Base-by-base conservation (phyloP, 768 basidiomycete species). In the Psilocybe tampanensis region DNA sequence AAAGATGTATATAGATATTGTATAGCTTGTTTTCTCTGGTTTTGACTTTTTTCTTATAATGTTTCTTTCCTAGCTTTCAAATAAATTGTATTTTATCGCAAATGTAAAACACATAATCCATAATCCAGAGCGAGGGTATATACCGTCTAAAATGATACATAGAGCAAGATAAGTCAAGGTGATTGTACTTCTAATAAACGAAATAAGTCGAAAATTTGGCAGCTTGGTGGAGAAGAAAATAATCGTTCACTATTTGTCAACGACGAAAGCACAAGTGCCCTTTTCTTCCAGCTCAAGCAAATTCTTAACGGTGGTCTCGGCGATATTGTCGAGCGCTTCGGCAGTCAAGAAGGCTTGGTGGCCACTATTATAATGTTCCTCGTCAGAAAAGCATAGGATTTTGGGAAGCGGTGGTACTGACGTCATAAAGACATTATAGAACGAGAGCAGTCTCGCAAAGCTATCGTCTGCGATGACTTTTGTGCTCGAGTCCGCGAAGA, bases 381-480 rank as follows among this genome's bases (percentile, higher is more conserved):
- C 50, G 15, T 4, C 29, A 17, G 41, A 18, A 43, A 8, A 2
- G 45, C 6, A 3, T 18, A 47, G 1, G 42, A 13, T 22, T 21
- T 2, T 34, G 32, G 34, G 21, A 15, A 8, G 36, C 6, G 15
- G 15, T 15, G 26, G 8, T 6, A 59, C 65, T 54, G 54, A 75
- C 77, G 72, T 79, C 73, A 79, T 71, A 55, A 76, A 77, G 29
- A 79, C 77, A 55, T 77, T 79, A 63, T 77, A 77, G 61, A 79
- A 79, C 0, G 76, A 73, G 15, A 79, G 61, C n/a, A 79, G 66
- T n/a, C 77, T 72, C 19, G 74, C 75, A 55, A 79, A 77, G 17
- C 67, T 70, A 53, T 79, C 77, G 47, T 79, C 77, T n/a, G 75
- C 65, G 49, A 79, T 79, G 52, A 79, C 73, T 59, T 77, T 76